A percentile compares a stretch with the other conserved stretches of the same genome.
Evolutionary conservation across 192 early-diverging fungal genomes (phyloP).

Genomic region (Pilobolus umbonatus): DNA sequence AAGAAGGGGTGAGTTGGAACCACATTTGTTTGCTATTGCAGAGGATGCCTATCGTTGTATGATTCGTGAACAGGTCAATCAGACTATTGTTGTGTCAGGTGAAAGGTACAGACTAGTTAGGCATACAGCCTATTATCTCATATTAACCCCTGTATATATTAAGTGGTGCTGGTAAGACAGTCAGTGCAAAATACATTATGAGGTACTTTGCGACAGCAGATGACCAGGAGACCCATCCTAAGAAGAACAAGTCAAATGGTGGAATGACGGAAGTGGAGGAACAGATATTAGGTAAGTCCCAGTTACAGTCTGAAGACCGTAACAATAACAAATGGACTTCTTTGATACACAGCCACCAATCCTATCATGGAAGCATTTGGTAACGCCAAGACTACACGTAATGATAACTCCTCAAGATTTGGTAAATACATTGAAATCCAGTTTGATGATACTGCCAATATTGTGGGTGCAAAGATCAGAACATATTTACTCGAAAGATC

Average conservation of each 20-base stretch:
- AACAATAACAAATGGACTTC: background rate
- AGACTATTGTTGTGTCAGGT: slow-evolving; percentile 97
- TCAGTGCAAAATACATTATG: slow-evolving; percentile 97
- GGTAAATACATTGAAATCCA: slow-evolving; percentile 98
- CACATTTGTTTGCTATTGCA: slow-evolving; percentile 97
- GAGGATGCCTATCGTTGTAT: slow-evolving; percentile 97
- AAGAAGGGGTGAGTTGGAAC: slow-evolving; percentile 90
- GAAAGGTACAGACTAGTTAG: slow-evolving; percentile 75
- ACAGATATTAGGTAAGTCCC: slow-evolving; percentile 59
- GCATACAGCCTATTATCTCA: background rate
- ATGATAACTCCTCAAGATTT: slow-evolving; percentile 97
- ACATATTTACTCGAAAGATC: slow-evolving; percentile 97
- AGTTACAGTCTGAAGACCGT: background rate
- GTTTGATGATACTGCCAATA: slow-evolving; percentile 79
- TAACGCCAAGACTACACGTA: slow-evolving; percentile 98
- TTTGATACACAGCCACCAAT: slow-evolving; percentile 70
- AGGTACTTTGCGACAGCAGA: slow-evolving; percentile 88
- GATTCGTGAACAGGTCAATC: slow-evolving; percentile 88
- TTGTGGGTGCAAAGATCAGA: slow-evolving; percentile 91
- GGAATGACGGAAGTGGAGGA: slow-evolving; percentile 72
- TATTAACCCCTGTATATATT: background rate
- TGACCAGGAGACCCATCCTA: slow-evolving; percentile 50
- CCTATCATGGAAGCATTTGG: slow-evolving; percentile 99
- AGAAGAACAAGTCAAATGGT: slow-evolving; percentile 40
- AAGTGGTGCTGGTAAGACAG: slow-evolving; percentile 95